A percentile compares a stretch with the other conserved stretches of the same genome.
Conservation (phyloP, 2,329 filamentous ascomycete genomes). For the Phaeomoniella chlamydospora region DNA sequence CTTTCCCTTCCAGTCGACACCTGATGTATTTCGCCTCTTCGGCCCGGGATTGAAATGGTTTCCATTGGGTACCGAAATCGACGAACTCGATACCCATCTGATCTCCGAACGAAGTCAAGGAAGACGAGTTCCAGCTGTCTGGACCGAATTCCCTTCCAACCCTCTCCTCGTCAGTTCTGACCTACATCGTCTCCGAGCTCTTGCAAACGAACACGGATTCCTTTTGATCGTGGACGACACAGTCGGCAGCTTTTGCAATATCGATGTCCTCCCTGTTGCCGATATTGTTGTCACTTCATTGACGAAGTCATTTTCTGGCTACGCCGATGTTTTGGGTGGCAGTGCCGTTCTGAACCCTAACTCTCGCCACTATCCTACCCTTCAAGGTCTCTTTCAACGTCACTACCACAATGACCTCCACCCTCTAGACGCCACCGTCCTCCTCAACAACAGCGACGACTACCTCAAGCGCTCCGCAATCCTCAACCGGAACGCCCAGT, state of each 20-base stretch:
- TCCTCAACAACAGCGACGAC: neutral
- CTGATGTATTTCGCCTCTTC: conserved; percentile 31
- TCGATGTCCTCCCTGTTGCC: conserved; percentile 30
- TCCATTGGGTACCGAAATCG: conserved; percentile 28
- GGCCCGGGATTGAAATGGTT: conserved; percentile 31
- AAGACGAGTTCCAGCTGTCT: conserved; percentile 28
- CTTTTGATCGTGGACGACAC: conserved; percentile 22
- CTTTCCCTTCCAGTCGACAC: conserved; percentile 36
- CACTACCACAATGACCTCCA: neutral
- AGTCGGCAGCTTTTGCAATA: conserved; percentile 19
- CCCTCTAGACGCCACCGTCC: neutral
- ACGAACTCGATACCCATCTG: conserved; percentile 31
- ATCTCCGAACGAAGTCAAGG: conserved; percentile 15
- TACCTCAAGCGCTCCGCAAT: neutral
- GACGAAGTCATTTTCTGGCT: conserved; percentile 46
- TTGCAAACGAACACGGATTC: conserved; percentile 23
- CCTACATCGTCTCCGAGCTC: conserved; percentile 19
- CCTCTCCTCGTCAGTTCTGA: conserved; percentile 29
- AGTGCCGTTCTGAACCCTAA: conserved; percentile 34
- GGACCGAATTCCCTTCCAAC: conserved; percentile 37
- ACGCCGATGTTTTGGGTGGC: conserved; percentile 41
- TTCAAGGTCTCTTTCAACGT: neutral
- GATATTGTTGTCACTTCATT: conserved; percentile 39
- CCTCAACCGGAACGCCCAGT: neutral
- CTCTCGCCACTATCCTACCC: conserved; percentile 14